These are phyloP conservation scores for Komagataella ulmi DNA, from an alignment of 805 yeast genomes.

Conservation along the genomic window DNA sequence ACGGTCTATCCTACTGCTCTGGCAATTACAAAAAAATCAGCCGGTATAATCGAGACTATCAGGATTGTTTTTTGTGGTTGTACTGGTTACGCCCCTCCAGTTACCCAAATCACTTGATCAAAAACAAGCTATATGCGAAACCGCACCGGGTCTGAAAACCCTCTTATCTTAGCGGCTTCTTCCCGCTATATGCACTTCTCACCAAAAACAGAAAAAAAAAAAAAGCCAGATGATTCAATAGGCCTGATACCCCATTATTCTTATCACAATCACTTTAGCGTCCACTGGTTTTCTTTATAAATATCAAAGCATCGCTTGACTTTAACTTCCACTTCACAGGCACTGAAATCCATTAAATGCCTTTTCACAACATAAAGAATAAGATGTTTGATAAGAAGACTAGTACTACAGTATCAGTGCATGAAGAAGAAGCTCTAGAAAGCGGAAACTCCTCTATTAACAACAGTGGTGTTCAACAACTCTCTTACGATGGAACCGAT, in stretches of 20 bases:
- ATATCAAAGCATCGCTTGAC: background rate
- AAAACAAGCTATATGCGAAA: background rate
- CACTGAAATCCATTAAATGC: background rate
- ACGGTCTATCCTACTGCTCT: too few species aligned
- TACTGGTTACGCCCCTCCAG: background rate
- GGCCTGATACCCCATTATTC: background rate
- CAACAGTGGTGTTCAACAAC: background rate
- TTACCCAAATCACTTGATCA: background rate
- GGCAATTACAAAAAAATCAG: too few species aligned
- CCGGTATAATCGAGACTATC: too few species aligned
- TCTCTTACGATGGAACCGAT: background rate
- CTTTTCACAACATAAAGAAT: background rate
- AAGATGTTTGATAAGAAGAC: background rate
- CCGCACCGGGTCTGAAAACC: background rate
- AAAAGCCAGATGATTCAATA: background rate
- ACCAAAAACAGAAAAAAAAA: background rate
- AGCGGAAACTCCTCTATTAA: background rate
- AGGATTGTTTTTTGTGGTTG: too few species aligned
- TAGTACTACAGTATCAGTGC: background rate
- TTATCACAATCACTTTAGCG: background rate
- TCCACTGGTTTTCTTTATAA: background rate
- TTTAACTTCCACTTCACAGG: background rate
- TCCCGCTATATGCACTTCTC: background rate
- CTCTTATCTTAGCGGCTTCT: background rate
- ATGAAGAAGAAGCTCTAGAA: background rate